phyloP scores from a whole-genome alignment of 1,284 basidiomycete species.

The Testicularia cyperi region DNA sequence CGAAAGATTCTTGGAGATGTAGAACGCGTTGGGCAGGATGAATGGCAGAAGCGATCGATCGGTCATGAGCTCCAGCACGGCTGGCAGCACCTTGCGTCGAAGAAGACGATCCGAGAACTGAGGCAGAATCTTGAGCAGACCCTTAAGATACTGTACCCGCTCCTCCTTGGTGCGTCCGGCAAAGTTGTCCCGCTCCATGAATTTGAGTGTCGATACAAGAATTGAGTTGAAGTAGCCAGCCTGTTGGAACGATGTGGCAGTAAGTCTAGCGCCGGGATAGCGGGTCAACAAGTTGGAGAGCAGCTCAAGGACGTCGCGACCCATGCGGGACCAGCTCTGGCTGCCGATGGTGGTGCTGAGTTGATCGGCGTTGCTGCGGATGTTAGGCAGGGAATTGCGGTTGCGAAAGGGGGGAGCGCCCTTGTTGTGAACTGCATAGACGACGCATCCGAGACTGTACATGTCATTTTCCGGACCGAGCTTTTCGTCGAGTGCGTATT shows the following conservation, averaged over 20 bases:
- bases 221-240: conserved; percentile 88
- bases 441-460: conserved; percentile 87
- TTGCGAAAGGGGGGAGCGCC: conserved; percentile 84
- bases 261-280: conserved; percentile 72
- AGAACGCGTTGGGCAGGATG: conserved; percentile 96
- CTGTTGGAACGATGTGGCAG: conserved; percentile 75
- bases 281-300: conserved; percentile 65
- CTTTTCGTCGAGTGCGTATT: conserved; percentile 87
- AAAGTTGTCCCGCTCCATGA: conserved; percentile 92
- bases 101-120: conserved; percentile 84
- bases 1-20: conserved; percentile 75
- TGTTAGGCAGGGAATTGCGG: conserved; percentile 75
- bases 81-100: conserved; percentile 87
- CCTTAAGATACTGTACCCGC: conserved; percentile 86
- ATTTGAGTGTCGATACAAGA: conserved; percentile 95
- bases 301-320: conserved; percentile 48
- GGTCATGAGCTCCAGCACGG: conserved; percentile 64
- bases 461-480: conserved; percentile 83
- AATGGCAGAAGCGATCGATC: conserved; percentile 71
- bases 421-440: conserved; percentile 76
- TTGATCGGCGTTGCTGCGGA: conserved; percentile 75
- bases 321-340: conserved; percentile 40
- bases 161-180: conserved; percentile 91
- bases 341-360: conserved; percentile 29
- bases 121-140: conserved; percentile 77